Evolutionary conservation across 805 yeast genomes (phyloP).

Genomic region (Scheffersomyces amazonensis): DNA sequence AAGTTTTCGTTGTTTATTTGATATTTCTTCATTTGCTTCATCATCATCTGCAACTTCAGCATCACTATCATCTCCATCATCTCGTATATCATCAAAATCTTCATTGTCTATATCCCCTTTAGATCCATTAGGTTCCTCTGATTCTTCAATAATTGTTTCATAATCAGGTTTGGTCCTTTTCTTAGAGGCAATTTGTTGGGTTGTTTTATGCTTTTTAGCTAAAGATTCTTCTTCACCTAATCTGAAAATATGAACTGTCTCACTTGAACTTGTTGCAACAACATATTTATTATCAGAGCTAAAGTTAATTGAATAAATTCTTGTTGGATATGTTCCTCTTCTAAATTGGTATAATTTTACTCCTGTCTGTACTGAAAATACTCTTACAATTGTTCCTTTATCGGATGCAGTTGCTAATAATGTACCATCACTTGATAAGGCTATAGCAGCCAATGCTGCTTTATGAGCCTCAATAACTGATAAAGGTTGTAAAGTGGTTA

Average conservation of each 20-base stretch:
- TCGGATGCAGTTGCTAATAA: slow-evolving; percentile 85
- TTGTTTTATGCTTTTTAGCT: slow-evolving; percentile 33
- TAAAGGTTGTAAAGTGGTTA: slow-evolving; percentile 67
- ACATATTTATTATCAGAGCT: slow-evolving; percentile 66
- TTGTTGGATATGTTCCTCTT: slow-evolving; percentile 83
- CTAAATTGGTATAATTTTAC: slow-evolving; percentile 68
- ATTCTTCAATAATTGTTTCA: slow-evolving; percentile 28
- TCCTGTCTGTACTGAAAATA: slow-evolving; percentile 69
- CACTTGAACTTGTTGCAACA: slow-evolving; percentile 84
- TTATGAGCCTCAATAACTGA: slow-evolving; percentile 87
- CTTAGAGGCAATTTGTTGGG: slow-evolving; percentile 13
- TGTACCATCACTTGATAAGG: slow-evolving; percentile 72
- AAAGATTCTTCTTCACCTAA: slow-evolving; percentile 52
- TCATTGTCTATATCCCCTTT: slow-evolving; percentile 13
- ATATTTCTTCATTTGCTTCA: slow-evolving; percentile 19
- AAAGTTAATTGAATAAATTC: slow-evolving; percentile 73
- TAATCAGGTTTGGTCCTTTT: slow-evolving; percentile 11
- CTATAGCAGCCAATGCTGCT: slow-evolving; percentile 63
- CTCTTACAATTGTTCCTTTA: slow-evolving; percentile 86
- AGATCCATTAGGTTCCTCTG: slow-evolving; percentile 10
- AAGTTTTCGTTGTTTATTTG: slow-evolving; percentile 32
- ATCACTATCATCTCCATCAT: slow-evolving; percentile 16
- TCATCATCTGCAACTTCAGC: slow-evolving; percentile 24
- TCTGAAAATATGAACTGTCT: slow-evolving; percentile 89
- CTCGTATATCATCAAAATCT: slow-evolving; percentile 26